A percentile compares a stretch with the other conserved stretches of the same genome.
These are phyloP conservation scores for Acanthamoeba healyi DNA, from an alignment of 208 protist genomes.

Conservation along the genomic window DNA sequence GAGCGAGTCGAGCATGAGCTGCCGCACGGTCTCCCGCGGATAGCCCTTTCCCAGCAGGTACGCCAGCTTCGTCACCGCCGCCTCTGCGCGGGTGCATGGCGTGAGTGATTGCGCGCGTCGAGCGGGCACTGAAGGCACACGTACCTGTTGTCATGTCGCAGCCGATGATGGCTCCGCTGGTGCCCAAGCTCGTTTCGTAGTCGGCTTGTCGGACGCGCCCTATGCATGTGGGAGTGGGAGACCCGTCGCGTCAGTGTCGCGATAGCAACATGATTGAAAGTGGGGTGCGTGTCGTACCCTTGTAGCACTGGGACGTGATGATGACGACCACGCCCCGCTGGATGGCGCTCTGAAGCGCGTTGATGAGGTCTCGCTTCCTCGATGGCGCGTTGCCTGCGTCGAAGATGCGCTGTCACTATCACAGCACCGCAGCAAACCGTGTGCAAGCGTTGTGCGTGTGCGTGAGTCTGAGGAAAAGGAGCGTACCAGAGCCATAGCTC, in stretches of 20 bases:
- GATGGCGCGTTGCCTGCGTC: slow-evolving; percentile 26
- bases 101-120: neutral
- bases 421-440: no score
- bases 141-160: slow-evolving; percentile 21
- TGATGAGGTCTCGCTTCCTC: neutral
- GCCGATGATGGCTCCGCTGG: no score
- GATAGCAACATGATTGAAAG: no score
- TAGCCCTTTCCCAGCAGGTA: slow-evolving; percentile 38
- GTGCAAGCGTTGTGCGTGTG: no score
- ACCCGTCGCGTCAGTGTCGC: no score
- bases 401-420: neutral
- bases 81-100: neutral
- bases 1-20: neutral
- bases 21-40: neutral
- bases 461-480: no score
- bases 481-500: neutral
- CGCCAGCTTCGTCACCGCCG: slow-evolving; percentile 9
- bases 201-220: no score
- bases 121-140: neutral
- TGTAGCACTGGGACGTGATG: slow-evolving; percentile 53
- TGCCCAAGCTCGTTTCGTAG: no score
- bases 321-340: neutral
- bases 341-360: slow-evolving; percentile 12
- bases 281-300: neutral
- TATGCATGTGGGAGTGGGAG: no score